Evolutionary conservation across 192 early-diverging fungal species (phyloP), one percentile per base, ranked within the genome.

Genomic region (Pecoramyces ruminantium): DNA sequence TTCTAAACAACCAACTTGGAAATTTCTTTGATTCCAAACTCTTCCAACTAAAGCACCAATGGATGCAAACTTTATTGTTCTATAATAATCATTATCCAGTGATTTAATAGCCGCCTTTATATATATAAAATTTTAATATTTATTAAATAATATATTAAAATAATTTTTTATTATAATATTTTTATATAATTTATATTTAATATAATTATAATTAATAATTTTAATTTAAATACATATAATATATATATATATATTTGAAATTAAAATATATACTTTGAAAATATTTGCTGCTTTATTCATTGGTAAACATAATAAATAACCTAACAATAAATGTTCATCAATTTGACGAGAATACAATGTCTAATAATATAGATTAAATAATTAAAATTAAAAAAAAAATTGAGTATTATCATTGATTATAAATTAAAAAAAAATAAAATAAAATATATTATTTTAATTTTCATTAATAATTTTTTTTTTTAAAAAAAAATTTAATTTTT

Each of bases 1-100:
- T 4, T 88, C 79, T 77, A 86, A 82, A 80, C 92, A 92, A 40
- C 85, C 85, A 30, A 90, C 88, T 77, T 89, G 88, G 51, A 93
- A 86, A 5, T 85, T 84, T 17, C 88, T 88, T 84, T 93, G 92
- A 78, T 89, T 87, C 93, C 93, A 94, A 9, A 89, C 86, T 8
- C 84, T 80, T 77, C 87, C 90, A 67, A 87, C 88, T 0, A 87
- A 84, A 21, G 86, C 81, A 27, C 93, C 93, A 80, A 94, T 84
- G 11, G 84, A 81, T 4, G 91, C 90, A 79, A 92, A 86, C 30
- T 83, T 83, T 16, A 88, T 78, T 12, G 87, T 79, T 29, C 85
- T 79, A 21, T 83, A 77, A 79, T 85, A 90, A 78, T 90, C 88
- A 77, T 82, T 85, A 67, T 28, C 82, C 79, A 27, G 83, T 81